Evolutionary conservation across 2,329 filamentous ascomycete genomes (phyloP).

Genomic region (Cladosporium halotolerans): DNA sequence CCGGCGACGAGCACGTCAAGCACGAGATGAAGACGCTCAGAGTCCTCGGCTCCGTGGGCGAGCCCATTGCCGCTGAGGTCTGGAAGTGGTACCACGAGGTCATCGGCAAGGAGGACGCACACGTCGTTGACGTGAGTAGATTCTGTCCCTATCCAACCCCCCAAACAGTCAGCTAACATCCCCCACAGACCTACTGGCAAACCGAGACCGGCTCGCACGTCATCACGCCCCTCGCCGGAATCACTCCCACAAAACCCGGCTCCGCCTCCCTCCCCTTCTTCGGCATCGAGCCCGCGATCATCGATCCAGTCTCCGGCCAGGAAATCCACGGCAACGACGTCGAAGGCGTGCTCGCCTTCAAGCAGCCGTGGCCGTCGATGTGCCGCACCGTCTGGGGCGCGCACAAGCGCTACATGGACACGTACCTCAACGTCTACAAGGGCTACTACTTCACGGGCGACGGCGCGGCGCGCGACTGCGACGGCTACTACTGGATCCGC

Average conservation of each 20-base stretch:
- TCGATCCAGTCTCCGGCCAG: constrained; percentile 90
- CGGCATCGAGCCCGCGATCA: constrained; percentile 93
- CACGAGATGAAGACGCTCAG: constrained; percentile 82
- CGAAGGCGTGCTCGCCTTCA: constrained; percentile 93
- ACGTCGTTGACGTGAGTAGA: constrained; percentile 81
- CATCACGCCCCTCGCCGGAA: constrained; percentile 84
- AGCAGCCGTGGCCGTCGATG: constrained; percentile 98
- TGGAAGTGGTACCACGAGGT: constrained; percentile 99
- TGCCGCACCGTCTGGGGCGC: constrained; percentile 95
- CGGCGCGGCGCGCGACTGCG: constrained; percentile 90
- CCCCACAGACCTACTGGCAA: constrained; percentile 90
- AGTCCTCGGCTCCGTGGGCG: constrained; percentile 88
- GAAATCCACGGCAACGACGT: constrained; percentile 95
- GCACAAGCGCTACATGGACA: constrained; percentile 98
- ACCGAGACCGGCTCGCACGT: constrained; percentile 97
- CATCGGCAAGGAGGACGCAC: constrained; percentile 87
- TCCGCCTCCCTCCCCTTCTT: constrained; percentile 97
- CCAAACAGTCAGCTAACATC: constrained; percentile 14
- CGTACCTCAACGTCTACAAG: constrained; percentile 95
- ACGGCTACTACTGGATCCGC: constrained; percentile 99
- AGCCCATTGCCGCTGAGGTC: constrained; percentile 94
- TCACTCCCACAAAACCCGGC: constrained; percentile 94
- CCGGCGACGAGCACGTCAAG: constrained; percentile 87
- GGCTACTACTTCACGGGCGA: constrained; percentile 97
- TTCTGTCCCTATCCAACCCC: neutral